Base-by-base conservation (phyloP, 192 early-diverging fungal genomes). In the Chytriomyces confervae region DNA sequence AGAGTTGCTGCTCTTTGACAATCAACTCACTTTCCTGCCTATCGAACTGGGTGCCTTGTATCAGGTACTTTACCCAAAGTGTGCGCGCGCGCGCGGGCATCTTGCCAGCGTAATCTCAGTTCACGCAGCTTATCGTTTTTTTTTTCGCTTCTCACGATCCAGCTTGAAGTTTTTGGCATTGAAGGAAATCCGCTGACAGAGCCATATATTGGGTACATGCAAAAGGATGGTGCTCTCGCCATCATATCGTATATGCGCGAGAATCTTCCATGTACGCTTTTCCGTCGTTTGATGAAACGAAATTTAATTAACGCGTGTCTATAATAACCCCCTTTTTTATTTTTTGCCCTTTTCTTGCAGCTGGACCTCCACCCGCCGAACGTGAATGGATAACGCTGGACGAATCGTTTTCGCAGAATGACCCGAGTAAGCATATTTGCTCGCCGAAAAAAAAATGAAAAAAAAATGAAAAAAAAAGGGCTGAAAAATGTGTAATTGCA, bases 171-270 rank as follows among this genome's bases (percentile, higher is more conserved):
- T 0, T 84, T 99, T 57, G 97, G 96, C 0, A 79, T 99, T 51
- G 97, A 99, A 79, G 97, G 97, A 13, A 99, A 99, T 81, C 96
- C 96, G 16, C 78, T 99, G 66, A 89, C 91, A 62, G 92, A 96
- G 13, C 91, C 93, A 51, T 79, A 97, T 29, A 90, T 92, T 69
- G 86, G 85, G 5, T 67, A 97, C 65, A 76, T 97, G 63, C 92
- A 95, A 62, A 95, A 97, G 81, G 94, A 97, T 48, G 93, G 95
- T 0, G 82, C 85, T 23, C 69, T 72, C 10, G 90, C 91, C 7
- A 91, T 97, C 24, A 90, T 98, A 69, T 83, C 86, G 60, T 98
- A 93, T 64, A 86, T 99, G 69, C 87, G 96, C 36, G 97, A 99
- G 72, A 92, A 89, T 81, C 93, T 92, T 66, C 93, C 95, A 72